phyloP scores from a whole-genome alignment of 768 basidiomycete genomes.

The Termitomyces sp. region DNA sequence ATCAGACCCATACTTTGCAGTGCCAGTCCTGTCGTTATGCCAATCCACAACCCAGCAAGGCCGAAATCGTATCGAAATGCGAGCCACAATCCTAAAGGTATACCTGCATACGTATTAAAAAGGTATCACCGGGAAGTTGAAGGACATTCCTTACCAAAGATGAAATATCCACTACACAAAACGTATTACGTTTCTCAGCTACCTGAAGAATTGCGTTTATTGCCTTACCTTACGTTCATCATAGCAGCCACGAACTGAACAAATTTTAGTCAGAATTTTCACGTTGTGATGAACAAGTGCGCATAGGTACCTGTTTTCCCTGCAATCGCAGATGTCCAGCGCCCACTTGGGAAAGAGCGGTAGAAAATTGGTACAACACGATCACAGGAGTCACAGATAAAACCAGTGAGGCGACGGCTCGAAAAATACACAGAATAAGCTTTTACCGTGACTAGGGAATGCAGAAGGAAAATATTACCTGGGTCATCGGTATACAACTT shows the following conservation, averaged over 20 bases:
- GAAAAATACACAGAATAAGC: conserved; percentile 2
- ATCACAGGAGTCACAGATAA: conserved; percentile 59
- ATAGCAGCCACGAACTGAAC: conserved; percentile 62
- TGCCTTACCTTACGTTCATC: conserved; percentile 58
- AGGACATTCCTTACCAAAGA: not conserved
- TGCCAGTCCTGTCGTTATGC: not conserved
- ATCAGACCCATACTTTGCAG: not conserved
- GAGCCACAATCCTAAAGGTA: conserved; percentile 1
- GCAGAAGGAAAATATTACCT: not conserved
- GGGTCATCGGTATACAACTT: not conserved
- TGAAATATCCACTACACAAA: not conserved
- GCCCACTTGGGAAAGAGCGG: conserved; percentile 60
- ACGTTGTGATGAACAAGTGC: not conserved
- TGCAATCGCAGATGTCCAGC: conserved; percentile 75
- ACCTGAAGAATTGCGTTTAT: not conserved
- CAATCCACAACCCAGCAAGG: conserved; percentile 4
- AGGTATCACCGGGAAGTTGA: not conserved
- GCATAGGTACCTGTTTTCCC: conserved; percentile 56
- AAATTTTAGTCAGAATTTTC: not conserved
- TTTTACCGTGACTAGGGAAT: not conserved
- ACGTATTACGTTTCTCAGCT: not conserved
- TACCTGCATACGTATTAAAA: not conserved
- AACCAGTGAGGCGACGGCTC: conserved; percentile 51
- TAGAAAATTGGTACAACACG: conserved; percentile 44
- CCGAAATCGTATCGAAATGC: conserved; percentile 1